Base-by-base conservation (phyloP, 345 rosid genomes). In the Hypericum perforatum region DNA sequence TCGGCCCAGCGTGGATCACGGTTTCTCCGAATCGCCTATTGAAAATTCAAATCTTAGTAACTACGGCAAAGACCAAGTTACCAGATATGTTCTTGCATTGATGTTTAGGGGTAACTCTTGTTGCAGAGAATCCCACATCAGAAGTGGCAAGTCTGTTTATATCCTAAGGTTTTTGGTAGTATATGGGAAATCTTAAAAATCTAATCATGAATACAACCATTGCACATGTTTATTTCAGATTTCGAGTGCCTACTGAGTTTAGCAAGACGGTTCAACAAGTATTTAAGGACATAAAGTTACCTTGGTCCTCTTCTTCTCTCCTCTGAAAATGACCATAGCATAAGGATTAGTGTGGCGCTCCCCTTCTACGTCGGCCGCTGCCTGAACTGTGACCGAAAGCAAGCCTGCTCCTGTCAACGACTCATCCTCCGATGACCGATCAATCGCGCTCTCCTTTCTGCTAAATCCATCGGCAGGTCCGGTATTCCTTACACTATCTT, bases 261-360 rank as follows among this genome's bases (percentile, higher is more conserved):
- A 1, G 32, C 2, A 22, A 22, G 32, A 22, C 4, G 32, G 32
- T 22, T 22, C 32, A 4, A 22, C 32, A 22, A 22, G 32, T 22
- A 22, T 22, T 22, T 22, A 4, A 22, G 32, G 32, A 22, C 2
- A 22, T 22, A 4, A 22, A 22, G 32, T 68, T 57, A 84, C 94
- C 86, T 79, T 85, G 44, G 94, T 85, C 71, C 57, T 79, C 75
- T 69, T 82, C 59, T 43, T 80, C 60, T 85, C 94, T 65, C 94
- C 94, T 50, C 81, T 59, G 57, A 79, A 79, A 58, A 69, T 77
- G 68, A 85, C 56, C 45, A 72, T 14, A 44, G 89, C 82, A 51
- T 72, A 85, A 0, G 94, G 94, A 62, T 85, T 85, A 32, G 55
- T 72, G 71, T 82, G 81, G 54, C 56, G 70, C 63, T 74, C 74